Conservation (phyloP, 371 early-diverging fungal species). For the Mucor sp. region DNA sequence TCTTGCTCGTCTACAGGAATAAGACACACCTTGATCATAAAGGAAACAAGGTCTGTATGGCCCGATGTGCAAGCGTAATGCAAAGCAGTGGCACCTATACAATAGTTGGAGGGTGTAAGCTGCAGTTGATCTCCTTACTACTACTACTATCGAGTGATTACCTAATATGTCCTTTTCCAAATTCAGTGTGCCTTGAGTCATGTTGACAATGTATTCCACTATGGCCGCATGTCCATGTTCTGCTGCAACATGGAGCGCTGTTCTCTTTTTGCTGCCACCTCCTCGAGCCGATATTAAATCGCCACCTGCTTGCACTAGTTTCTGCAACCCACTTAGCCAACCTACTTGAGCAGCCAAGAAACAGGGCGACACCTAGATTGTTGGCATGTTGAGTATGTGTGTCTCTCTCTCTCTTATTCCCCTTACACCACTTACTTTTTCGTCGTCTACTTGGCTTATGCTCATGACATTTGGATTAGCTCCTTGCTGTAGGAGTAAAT, state of each 20-base stretch:
- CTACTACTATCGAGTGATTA: constrained; percentile 4
- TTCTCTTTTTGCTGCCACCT: constrained; percentile 38
- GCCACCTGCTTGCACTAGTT: constrained; percentile 43
- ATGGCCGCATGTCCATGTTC: constrained; percentile 43
- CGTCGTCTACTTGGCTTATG: constrained; percentile 38
- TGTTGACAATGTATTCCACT: constrained; percentile 39
- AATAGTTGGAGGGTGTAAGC: neutral
- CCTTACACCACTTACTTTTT: constrained; percentile 40
- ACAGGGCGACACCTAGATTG: constrained; percentile 41
- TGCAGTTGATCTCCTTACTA: neutral
- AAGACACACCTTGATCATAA: constrained; percentile 29
- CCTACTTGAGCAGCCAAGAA: constrained; percentile 48
- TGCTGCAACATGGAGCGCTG: constrained; percentile 45
- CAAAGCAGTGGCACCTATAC: constrained; percentile 40
- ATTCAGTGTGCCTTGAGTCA: constrained; percentile 41
- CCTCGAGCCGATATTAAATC: constrained; percentile 46
- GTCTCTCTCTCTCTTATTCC: no score
- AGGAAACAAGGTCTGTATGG: constrained; percentile 38
- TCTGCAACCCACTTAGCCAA: constrained; percentile 42
- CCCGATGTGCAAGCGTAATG: constrained; percentile 50
- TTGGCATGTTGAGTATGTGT: neutral
- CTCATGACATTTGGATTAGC: constrained; percentile 45
- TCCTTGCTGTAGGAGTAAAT: constrained; percentile 45
- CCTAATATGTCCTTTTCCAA: constrained; percentile 37
- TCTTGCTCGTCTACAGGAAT: constrained; percentile 29